A percentile compares a stretch with the other conserved stretches of the same genome.
Conservation (phyloP, 768 basidiomycete genomes). For the Trametes maxima region DNA sequence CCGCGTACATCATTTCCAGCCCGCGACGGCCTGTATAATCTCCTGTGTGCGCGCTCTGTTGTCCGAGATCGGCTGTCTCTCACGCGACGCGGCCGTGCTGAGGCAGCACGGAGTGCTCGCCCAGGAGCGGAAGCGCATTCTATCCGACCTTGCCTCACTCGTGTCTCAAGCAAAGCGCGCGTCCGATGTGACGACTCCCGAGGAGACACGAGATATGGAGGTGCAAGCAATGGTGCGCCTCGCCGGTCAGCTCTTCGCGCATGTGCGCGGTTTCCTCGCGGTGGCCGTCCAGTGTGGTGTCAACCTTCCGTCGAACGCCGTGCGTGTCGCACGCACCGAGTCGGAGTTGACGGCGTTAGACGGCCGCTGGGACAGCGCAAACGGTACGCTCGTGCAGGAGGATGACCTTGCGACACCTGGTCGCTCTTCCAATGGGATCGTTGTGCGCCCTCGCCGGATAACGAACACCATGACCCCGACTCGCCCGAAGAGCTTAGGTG, state of each 20-base stretch:
- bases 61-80: slow-evolving; percentile 78
- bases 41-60: slow-evolving; percentile 90
- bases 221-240: slow-evolving; percentile 79
- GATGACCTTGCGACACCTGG: slow-evolving; percentile 21
- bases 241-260: slow-evolving; percentile 79
- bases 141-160: slow-evolving; percentile 78
- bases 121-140: slow-evolving; percentile 78
- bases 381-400: slow-evolving; percentile 34
- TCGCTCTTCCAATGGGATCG: slow-evolving; percentile 22
- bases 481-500: slow-evolving; percentile 57
- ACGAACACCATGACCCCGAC: slow-evolving; percentile 28
- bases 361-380: slow-evolving; percentile 34
- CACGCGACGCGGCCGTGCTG: slow-evolving; percentile 77
- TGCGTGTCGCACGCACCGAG: slow-evolving; percentile 27
- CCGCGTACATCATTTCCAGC: slow-evolving; percentile 84
- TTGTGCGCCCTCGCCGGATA: slow-evolving; percentile 15
- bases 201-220: slow-evolving; percentile 55
- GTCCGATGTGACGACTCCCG: slow-evolving; percentile 49
- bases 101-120: slow-evolving; percentile 65
- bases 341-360: slow-evolving; percentile 36
- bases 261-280: slow-evolving; percentile 78
- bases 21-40: slow-evolving; percentile 92
- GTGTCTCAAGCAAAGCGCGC: slow-evolving; percentile 79
- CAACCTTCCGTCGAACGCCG: slow-evolving; percentile 47
- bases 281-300: slow-evolving; percentile 76